Evolutionary conservation across 1,139 yeast genomes (phyloP).

Genomic region (Debaryomyces sp.): DNA sequence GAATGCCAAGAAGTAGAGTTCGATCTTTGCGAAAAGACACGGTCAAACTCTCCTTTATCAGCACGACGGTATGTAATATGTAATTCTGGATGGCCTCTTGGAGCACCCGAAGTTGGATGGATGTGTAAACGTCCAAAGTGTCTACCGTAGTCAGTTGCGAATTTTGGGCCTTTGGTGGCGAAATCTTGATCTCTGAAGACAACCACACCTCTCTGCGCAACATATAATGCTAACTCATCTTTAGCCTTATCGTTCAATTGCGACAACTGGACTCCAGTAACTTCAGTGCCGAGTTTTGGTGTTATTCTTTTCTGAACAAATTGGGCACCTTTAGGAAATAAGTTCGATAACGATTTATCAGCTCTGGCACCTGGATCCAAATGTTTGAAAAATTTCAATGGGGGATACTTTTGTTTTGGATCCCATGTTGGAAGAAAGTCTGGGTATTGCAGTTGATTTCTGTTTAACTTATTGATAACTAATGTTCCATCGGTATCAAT

Average conservation of each 20-base stretch:
- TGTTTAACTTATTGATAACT: constrained; percentile 25
- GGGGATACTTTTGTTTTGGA: constrained; percentile 41
- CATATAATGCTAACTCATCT: constrained; percentile 50
- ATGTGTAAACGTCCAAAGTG: constrained; percentile 49
- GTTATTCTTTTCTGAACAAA: constrained; percentile 40
- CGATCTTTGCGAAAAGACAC: constrained; percentile 27
- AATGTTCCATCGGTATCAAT: constrained; percentile 18
- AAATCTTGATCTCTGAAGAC: constrained; percentile 48
- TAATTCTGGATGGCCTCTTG: constrained; percentile 25
- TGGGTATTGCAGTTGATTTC: constrained; percentile 25
- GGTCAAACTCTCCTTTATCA: constrained; percentile 36
- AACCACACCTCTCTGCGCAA: constrained; percentile 48
- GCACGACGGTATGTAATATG: constrained; percentile 12
- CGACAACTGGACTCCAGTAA: constrained; percentile 53
- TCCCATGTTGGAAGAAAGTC: constrained; percentile 57
- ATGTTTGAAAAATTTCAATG: constrained; percentile 50
- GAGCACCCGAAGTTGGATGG: constrained; percentile 37
- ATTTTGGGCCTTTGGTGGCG: constrained; percentile 30
- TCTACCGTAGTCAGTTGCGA: constrained; percentile 47
- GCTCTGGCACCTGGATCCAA: constrained; percentile 60
- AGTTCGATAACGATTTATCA: constrained; percentile 52
- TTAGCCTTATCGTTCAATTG: constrained; percentile 53
- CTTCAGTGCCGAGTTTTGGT: constrained; percentile 57
- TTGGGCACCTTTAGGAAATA: constrained; percentile 42
- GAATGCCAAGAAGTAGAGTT: constrained; percentile 38